These are phyloP conservation scores for Russula olivacea DNA, from an alignment of 768 basidiomycete genomes.

Conservation along the genomic window DNA sequence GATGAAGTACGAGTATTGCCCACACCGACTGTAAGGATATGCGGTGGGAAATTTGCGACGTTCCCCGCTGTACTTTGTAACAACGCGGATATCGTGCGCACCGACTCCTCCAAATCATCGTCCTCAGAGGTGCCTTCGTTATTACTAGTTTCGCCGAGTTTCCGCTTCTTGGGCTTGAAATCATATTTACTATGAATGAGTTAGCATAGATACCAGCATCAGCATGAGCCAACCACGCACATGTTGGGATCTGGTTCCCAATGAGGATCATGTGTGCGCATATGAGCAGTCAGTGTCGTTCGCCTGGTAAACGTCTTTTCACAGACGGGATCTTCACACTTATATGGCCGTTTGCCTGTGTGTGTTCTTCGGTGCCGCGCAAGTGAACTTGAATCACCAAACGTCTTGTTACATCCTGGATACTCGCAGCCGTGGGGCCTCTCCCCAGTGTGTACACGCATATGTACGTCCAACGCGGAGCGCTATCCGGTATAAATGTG, in stretches of 20 bases:
- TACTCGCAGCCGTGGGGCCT: conserved; percentile 90
- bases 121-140: conserved; percentile 33
- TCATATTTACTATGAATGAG: conserved; percentile 56
- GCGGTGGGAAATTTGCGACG: conserved; percentile 15
- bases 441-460: conserved; percentile 87
- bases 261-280: conserved; percentile 79
- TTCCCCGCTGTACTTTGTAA: conserved; percentile 43
- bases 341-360: conserved; percentile 81
- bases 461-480: conserved; percentile 84
- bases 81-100: conserved; percentile 67
- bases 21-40: conserved; percentile 9
- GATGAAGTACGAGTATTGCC: conserved; percentile 12
- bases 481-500: conserved; percentile 42
- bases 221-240: conserved; percentile 40
- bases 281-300: conserved; percentile 79
- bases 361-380: conserved; percentile 88
- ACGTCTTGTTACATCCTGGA: conserved; percentile 79
- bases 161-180: conserved; percentile 61
- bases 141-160: conserved; percentile 44
- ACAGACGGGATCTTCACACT: conserved; percentile 75
- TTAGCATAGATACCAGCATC: conserved; percentile 5
- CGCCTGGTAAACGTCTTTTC: conserved; percentile 85
- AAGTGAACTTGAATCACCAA: conserved; percentile 87
- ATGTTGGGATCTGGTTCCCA: conserved; percentile 83
- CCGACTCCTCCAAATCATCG: conserved; percentile 65